These are phyloP conservation scores for Russula brevipes DNA, from an alignment of 768 basidiomycete species.

Conservation along the genomic window DNA sequence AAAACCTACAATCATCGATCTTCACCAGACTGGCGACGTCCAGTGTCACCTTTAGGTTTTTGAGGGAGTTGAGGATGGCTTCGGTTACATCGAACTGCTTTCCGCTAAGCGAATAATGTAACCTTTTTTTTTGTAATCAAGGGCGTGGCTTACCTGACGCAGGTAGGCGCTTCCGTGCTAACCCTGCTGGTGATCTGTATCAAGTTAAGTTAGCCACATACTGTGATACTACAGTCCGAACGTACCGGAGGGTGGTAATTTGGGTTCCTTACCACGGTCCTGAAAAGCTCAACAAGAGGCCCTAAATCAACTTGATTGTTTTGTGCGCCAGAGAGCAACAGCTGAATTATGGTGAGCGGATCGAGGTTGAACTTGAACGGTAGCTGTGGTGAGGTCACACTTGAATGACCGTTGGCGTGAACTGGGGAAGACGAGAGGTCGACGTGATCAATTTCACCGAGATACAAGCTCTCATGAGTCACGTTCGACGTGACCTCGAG, in stretches of 20 bases:
- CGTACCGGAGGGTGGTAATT: conserved; percentile 48
- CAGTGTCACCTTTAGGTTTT: conserved; percentile 55
- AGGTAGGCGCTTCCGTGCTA: conserved; percentile 48
- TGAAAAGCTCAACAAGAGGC: conserved; percentile 50
- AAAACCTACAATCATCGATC: conserved; percentile 59
- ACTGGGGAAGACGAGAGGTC: conserved; percentile 55
- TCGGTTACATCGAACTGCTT: conserved; percentile 56
- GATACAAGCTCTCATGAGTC: conserved; percentile 47
- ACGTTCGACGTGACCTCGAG: conserved; percentile 50
- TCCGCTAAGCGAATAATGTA: conserved; percentile 40
- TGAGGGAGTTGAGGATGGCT: conserved; percentile 59
- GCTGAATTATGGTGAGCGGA: conserved; percentile 53
- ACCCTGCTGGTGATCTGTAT: conserved; percentile 50
- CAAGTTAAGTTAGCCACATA: background rate
- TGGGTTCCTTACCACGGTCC: conserved; percentile 48
- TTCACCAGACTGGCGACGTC: conserved; percentile 48
- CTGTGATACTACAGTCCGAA: conserved; percentile 1
- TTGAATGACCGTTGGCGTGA: conserved; percentile 52
- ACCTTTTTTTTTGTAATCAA: background rate
- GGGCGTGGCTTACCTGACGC: conserved; percentile 44
- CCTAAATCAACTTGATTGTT: conserved; percentile 58
- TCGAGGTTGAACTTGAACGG: conserved; percentile 62
- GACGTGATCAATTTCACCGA: conserved; percentile 55
- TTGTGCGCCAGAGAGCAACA: conserved; percentile 47
- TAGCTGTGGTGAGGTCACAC: conserved; percentile 50